A percentile compares a stretch with the other conserved stretches of the same genome.
Evolutionary conservation across 2,329 filamentous ascomycete genomes (phyloP).

Genomic region (Hyphodiscus sp.): DNA sequence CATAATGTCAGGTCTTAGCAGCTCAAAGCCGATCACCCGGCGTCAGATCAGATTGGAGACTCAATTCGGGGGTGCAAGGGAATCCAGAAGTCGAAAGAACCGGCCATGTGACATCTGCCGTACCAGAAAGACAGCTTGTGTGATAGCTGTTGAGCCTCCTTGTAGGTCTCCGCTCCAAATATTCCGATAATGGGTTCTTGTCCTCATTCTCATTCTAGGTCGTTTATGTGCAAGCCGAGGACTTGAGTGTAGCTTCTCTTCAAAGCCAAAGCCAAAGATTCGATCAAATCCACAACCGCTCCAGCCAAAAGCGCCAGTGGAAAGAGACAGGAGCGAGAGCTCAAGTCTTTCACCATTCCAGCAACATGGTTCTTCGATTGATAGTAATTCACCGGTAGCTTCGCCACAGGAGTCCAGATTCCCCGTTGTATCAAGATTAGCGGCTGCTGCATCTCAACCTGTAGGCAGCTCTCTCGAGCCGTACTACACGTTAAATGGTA

Average conservation of each 20-base stretch:
- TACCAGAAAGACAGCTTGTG: constrained; percentile 40
- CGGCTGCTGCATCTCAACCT: no score
- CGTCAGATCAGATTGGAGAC: constrained; percentile 38
- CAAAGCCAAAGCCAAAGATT: constrained; percentile 13
- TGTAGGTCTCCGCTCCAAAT: constrained; percentile 30
- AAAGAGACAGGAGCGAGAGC: background rate
- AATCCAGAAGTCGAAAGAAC: constrained; percentile 39
- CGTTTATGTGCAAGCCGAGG: constrained; percentile 24
- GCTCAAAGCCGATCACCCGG: constrained; percentile 4
- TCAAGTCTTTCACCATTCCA: no score
- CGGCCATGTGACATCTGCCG: constrained; percentile 41
- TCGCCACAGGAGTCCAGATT: no score
- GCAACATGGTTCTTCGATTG: no score
- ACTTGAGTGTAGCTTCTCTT: constrained; percentile 22
- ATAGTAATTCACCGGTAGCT: no score
- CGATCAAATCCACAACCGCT: constrained; percentile 6
- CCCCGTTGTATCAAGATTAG: no score
- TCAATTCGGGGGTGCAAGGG: constrained; percentile 35
- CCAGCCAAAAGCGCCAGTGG: constrained; percentile 5
- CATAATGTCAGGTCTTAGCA: no score
- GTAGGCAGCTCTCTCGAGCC: no score
- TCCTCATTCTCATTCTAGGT: constrained; percentile 13
- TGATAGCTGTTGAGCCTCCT: constrained; percentile 38
- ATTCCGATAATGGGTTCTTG: no score
- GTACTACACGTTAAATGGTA: no score